These are phyloP conservation scores for Xylaria grammica DNA, from an alignment of 495 filamentous ascomycete genomes.

Conservation along the genomic window DNA sequence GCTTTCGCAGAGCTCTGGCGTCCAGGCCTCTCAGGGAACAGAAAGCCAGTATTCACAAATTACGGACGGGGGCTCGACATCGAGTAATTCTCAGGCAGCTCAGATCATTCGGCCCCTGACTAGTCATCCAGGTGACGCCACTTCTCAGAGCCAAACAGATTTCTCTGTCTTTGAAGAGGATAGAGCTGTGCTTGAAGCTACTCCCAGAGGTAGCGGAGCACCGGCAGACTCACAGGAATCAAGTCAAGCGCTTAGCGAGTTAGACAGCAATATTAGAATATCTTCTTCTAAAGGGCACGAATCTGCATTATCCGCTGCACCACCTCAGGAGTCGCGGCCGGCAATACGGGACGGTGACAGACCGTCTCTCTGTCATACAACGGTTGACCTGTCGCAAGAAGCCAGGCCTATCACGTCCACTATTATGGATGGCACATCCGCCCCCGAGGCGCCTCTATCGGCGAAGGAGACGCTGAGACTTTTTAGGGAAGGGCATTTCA, in stretches of 20 bases:
- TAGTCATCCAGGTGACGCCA: slow-evolving; percentile 27
- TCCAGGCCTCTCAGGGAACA: slow-evolving; percentile 15
- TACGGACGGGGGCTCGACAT: slow-evolving; percentile 19
- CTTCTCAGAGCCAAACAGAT: slow-evolving; percentile 27
- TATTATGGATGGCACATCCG: slow-evolving; percentile 33
- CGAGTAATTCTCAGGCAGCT: slow-evolving; percentile 34
- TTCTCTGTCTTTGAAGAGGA: slow-evolving; percentile 31
- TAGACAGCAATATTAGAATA: slow-evolving; percentile 28
- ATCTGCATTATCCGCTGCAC: slow-evolving; percentile 18
- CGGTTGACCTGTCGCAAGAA: background rate
- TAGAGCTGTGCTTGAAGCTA: slow-evolving; percentile 30
- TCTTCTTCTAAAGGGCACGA: slow-evolving; percentile 18
- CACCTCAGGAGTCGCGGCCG: slow-evolving; percentile 13
- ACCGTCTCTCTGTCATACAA: background rate
- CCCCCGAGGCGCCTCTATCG: slow-evolving; percentile 25
- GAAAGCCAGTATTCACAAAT: slow-evolving; percentile 19
- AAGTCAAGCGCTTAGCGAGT: slow-evolving; percentile 30
- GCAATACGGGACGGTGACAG: slow-evolving; percentile 1
- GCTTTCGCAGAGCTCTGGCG: slow-evolving; percentile 1
- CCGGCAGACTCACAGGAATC: slow-evolving; percentile 20
- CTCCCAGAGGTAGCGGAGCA: background rate
- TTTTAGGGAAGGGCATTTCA: slow-evolving; percentile 29
- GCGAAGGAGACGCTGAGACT: slow-evolving; percentile 38
- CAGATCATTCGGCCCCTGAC: slow-evolving; percentile 34
- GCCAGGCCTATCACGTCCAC: slow-evolving; percentile 4